Base-by-base conservation (phyloP, 169 alveolate genomes). In the Babesia divergens region DNA sequence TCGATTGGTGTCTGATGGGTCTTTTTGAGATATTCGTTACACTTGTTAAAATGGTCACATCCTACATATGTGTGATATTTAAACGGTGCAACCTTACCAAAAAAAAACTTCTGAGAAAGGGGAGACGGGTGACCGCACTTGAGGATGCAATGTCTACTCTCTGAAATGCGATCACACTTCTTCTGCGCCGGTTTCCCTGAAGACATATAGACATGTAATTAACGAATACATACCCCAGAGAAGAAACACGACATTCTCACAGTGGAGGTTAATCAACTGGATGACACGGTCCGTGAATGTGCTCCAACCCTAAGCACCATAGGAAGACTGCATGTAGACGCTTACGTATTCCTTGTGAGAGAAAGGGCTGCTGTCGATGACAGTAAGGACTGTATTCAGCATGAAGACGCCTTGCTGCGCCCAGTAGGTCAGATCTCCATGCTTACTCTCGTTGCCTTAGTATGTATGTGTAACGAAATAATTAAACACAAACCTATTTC, bases 91-190 rank as follows among this genome's bases (percentile, higher is more conserved):
- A 13, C 38, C 22, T 37, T 69, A 20, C 89, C 89, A 7, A 53
- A 14, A 51, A 82, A 79, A 31, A 52, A 53, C 54, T 64, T 82
- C 50, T 62, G 72, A 24, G 98, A 93, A 35, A 98, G 90, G 6
- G 99, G 99, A 11, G 99, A 96, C 22, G 99, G 99, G 85, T 98
- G 99, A n/a, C 96, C 98, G 35, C 96, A 92, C 71, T 94, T 90
- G 49, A 97, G 75, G 20, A 97, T 86, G 55, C 68, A 89, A 86
- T 97, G 99, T 74, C 91, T 93, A 4, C 64, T 68, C n/a, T 79
- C 69, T 70, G 95, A 92, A 31, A 98, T 96, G 40, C 82, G 88
- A 29, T 87, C 47, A 26, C 96, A 95, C 76, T 92, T 94, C 47
- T 91, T 92, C 67, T 93, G 87, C n/a, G 99, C 98, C 52, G 94